Evolutionary conservation across 192 early-diverging fungal species (phyloP).

Genomic region (Rhizoclosmatium sp.): DNA sequence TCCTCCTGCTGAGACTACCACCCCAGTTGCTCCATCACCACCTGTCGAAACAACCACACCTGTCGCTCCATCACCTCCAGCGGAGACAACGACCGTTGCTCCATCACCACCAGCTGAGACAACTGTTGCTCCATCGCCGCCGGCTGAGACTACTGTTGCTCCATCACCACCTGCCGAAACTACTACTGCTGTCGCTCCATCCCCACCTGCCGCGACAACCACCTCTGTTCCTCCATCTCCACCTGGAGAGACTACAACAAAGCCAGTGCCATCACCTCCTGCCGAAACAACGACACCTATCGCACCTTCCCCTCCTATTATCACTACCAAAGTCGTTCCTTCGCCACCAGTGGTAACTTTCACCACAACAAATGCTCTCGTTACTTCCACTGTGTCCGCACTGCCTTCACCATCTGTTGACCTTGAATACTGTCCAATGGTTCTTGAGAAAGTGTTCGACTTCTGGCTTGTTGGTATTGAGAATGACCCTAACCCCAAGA

Average conservation of each 20-base stretch:
- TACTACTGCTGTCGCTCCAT: background rate
- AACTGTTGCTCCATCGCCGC: background rate
- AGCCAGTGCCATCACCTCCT: background rate
- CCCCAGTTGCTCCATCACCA: too few relatives aligned
- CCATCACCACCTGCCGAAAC: background rate
- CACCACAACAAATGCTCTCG: too few relatives aligned
- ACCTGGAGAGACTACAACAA: background rate
- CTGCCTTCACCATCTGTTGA: too few relatives aligned
- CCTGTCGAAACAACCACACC: background rate
- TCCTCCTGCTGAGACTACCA: too few relatives aligned
- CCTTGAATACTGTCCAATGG: too few relatives aligned
- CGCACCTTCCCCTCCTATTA: conserved; percentile 14
- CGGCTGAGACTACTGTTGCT: background rate
- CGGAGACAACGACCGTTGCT: background rate
- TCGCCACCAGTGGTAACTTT: too few relatives aligned
- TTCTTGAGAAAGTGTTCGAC: too few relatives aligned
- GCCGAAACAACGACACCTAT: background rate
- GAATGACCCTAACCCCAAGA: too few relatives aligned
- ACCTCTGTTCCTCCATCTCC: background rate
- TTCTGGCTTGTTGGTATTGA: too few relatives aligned
- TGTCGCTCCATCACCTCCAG: background rate
- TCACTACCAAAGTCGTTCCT: background rate
- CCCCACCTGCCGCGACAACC: background rate
- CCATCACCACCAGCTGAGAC: background rate
- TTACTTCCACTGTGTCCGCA: too few relatives aligned